phyloP scores from a whole-genome alignment of 1,284 basidiomycete genomes.

The Lentinus polychrous region DNA sequence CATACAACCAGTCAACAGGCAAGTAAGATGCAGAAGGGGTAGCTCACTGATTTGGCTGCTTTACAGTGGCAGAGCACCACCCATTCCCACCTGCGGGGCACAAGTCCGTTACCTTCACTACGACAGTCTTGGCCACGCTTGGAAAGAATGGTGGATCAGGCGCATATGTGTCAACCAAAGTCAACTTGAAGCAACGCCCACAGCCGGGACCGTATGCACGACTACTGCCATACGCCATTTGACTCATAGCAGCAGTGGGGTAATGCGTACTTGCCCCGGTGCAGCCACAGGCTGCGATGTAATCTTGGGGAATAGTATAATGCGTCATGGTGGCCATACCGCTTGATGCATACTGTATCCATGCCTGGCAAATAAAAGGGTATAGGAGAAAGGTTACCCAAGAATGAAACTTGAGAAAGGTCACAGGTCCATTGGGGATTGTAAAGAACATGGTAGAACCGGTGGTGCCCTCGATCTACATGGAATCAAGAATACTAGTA shows the following conservation, averaged over 20 bases:
- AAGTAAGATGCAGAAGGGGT: not conserved
- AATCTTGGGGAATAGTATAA: conserved; percentile 37
- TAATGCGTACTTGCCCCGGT: conserved; percentile 61
- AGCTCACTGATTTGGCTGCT: conserved; percentile 55
- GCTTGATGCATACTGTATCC: conserved; percentile 48
- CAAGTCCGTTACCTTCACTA: conserved; percentile 69
- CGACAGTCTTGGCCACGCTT: conserved; percentile 48
- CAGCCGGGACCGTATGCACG: conserved; percentile 68
- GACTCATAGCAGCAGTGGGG: conserved; percentile 69
- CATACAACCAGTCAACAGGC: not conserved
- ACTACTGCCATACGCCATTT: conserved; percentile 71
- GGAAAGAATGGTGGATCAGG: conserved; percentile 67
- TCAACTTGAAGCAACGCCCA: conserved; percentile 71
- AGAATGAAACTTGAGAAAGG: too few species aligned
- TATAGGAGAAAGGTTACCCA: conserved; percentile 11
- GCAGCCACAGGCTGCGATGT: conserved; percentile 58
- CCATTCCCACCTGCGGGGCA: conserved; percentile 55
- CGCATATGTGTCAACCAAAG: conserved; percentile 60
- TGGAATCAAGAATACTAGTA: too few species aligned
- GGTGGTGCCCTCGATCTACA: too few species aligned
- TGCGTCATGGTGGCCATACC: conserved; percentile 27
- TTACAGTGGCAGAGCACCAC: conserved; percentile 64
- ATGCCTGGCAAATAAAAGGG: conserved; percentile 24
- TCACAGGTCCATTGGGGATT: too few species aligned
- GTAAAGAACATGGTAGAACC: too few species aligned